Evolutionary conservation across 73 alveolate genomes (phyloP).

Genomic region (Paramecium sexaurelia): DNA sequence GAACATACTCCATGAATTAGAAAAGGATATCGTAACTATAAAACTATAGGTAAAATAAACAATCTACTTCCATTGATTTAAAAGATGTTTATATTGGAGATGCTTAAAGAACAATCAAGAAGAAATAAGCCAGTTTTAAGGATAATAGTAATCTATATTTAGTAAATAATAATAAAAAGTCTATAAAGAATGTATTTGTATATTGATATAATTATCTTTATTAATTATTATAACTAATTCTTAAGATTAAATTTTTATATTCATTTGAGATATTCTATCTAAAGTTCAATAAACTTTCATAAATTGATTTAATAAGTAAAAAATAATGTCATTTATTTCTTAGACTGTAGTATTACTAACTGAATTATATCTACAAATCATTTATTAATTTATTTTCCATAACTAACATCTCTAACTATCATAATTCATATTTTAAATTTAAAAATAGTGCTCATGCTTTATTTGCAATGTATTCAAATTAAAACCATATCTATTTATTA

Average conservation of each 20-base stretch:
- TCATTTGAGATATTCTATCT: neutral
- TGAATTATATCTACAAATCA: conserved; percentile 74
- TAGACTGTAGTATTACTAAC: neutral
- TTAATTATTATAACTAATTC: neutral
- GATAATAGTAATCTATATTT: neutral
- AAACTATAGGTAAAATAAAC: neutral
- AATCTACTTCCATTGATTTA: neutral
- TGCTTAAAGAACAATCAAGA: neutral
- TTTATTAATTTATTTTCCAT: conserved; percentile 87
- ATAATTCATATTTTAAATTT: conserved; percentile 70
- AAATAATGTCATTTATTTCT: neutral
- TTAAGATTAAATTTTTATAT: neutral
- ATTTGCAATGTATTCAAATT: conserved; percentile 85
- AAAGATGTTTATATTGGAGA: neutral
- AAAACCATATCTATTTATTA: no score
- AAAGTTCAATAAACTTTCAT: no score
- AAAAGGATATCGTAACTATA: neutral
- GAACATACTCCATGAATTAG: neutral
- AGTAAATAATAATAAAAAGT: neutral
- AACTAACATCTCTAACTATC: conserved; percentile 90
- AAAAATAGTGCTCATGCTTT: conserved; percentile 88
- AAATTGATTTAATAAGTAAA: no score
- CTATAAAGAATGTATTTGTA: neutral
- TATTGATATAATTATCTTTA: neutral
- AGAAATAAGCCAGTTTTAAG: neutral